phyloP scores from a whole-genome alignment of 2,329 filamentous ascomycete species.

The Botryotinia calthae region DNA sequence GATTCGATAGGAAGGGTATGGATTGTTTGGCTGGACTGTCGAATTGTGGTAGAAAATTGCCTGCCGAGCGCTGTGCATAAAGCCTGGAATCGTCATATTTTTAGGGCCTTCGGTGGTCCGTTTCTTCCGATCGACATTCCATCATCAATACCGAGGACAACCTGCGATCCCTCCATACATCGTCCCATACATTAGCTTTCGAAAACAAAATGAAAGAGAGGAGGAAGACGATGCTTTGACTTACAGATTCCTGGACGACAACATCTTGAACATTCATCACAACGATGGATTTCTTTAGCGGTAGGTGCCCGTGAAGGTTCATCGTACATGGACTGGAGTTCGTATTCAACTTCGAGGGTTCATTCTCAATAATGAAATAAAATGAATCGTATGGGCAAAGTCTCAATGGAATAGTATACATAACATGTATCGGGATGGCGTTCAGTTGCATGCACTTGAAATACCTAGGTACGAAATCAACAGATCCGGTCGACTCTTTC shows the following conservation, averaged over 20 bases:
- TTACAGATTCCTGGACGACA: neutral
- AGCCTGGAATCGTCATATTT: neutral
- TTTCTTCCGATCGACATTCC: neutral
- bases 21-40: neutral
- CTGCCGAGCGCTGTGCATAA: neutral
- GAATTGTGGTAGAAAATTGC: neutral
- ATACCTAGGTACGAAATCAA: neutral
- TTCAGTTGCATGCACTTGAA: neutral
- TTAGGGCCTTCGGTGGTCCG: neutral
- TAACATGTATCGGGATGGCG: neutral
- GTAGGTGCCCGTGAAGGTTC: neutral
- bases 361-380: neutral
- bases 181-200: conserved; percentile 2
- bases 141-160: neutral
- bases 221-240: neutral
- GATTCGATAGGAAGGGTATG: neutral
- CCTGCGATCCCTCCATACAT: neutral
- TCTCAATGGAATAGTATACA: neutral
- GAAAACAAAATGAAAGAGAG: neutral
- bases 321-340: neutral
- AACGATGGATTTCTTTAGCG: too few relatives aligned
- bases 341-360: neutral
- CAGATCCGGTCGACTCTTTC: neutral
- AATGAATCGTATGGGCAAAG: neutral
- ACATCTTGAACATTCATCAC: neutral